Evolutionary conservation across 306 rosid species (phyloP).

Genomic region (Castanea sativa): DNA sequence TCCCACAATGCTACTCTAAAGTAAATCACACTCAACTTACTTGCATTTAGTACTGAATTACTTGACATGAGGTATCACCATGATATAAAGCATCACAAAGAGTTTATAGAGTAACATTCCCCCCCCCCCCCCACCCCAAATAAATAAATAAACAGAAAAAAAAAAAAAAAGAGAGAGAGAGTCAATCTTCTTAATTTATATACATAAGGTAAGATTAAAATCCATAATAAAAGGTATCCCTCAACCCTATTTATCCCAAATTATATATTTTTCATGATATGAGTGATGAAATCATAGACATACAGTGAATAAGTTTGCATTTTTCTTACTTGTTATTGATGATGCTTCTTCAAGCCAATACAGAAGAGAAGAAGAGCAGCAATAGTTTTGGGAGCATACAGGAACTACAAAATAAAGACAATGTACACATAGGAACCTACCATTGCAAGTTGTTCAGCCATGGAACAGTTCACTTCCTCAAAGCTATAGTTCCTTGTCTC

Average conservation of each 20-base stretch:
- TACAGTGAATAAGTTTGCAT: neutral
- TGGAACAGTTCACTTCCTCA: slow-evolving; percentile 84
- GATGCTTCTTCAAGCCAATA: neutral
- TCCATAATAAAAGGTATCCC: neutral
- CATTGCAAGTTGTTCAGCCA: slow-evolving; percentile 90
- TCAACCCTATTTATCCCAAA: neutral
- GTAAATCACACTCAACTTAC: neutral
- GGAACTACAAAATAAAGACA: neutral
- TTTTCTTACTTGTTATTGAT: neutral
- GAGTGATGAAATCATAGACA: neutral
- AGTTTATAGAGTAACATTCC: neutral
- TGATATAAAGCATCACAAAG: neutral
- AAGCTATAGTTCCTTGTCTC: slow-evolving; percentile 96
- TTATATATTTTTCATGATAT: neutral
- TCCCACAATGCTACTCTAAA: neutral
- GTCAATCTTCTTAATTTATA: neutral
- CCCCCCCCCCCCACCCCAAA: neutral
- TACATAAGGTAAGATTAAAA: neutral
- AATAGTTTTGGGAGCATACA: neutral
- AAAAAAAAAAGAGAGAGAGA: neutral
- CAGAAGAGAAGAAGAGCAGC: neutral
- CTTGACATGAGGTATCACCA: neutral
- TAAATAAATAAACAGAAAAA: neutral
- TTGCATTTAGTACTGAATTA: neutral
- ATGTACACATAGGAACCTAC: slow-evolving; percentile 31